Percentiles rank a stretch among this genome's conserved stretches.
phyloP scores from a whole-genome alignment of 148 eudicot genomes.

The Rhododendron simsii region DNA sequence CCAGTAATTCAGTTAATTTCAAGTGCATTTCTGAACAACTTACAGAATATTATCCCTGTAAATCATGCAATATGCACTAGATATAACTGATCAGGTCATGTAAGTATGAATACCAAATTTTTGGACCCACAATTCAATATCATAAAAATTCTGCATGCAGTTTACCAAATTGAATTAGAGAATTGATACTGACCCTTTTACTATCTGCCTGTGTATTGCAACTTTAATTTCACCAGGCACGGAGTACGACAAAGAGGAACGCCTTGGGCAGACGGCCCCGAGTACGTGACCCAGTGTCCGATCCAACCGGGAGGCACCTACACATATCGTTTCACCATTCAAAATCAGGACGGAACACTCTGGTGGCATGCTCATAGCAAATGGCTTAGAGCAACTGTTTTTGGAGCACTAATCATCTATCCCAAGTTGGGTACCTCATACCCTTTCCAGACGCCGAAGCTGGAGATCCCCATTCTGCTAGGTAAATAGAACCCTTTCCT shows the following conservation, averaged over 20 bases:
- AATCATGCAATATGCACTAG: not conserved
- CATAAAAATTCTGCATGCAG: not conserved
- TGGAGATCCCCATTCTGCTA: slow-evolving; percentile 61
- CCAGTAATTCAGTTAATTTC: not conserved
- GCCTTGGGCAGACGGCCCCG: slow-evolving; percentile 98
- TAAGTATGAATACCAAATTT: not conserved
- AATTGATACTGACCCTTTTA: not conserved
- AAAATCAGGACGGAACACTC: slow-evolving; percentile 77
- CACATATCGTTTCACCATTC: slow-evolving; percentile 69
- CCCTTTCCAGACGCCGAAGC: slow-evolving; percentile 68
- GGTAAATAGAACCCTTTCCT: slow-evolving; percentile 33
- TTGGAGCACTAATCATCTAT: slow-evolving; percentile 70
- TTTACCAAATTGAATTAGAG: not conserved
- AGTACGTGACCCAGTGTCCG: slow-evolving; percentile 85
- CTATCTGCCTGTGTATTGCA: not conserved
- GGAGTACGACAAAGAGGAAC: slow-evolving; percentile 77
- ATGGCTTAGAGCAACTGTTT: slow-evolving; percentile 90
- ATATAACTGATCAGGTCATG: not conserved
- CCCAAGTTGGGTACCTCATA: slow-evolving; percentile 62
- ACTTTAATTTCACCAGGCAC: slow-evolving; percentile 41
- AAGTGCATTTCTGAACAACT: not conserved
- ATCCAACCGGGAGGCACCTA: slow-evolving; percentile 72
- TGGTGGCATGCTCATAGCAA: slow-evolving; percentile 98
- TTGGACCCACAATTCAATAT: not conserved
- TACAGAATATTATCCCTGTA: not conserved